phyloP scores from a whole-genome alignment of 2,329 filamentous ascomycete species.

The Claviceps quebecensis region DNA sequence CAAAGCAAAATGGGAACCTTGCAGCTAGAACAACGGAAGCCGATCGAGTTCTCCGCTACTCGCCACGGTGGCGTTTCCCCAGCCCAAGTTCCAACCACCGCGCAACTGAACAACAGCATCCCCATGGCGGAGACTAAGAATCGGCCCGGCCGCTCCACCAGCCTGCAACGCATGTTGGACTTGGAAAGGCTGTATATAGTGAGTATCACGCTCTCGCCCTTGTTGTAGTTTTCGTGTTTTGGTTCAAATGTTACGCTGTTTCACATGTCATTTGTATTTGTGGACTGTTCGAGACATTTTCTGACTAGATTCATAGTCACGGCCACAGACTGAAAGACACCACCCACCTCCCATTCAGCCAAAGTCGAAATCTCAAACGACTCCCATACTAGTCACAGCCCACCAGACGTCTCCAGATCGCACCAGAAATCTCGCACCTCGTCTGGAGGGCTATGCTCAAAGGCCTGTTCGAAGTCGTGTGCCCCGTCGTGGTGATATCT shows the following conservation, averaged over 20 bases:
- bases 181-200: constrained; percentile 46
- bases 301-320: constrained; percentile 1
- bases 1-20: background rate
- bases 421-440: constrained; percentile 7
- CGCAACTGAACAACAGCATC: background rate
- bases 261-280: background rate
- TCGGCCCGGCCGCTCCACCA: constrained; percentile 24
- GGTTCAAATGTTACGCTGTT: background rate
- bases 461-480: constrained; percentile 2
- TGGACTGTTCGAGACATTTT: background rate
- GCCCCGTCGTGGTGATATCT: constrained; percentile 1
- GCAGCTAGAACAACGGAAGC: background rate
- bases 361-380: constrained; percentile 1
- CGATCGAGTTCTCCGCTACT: too few relatives aligned
- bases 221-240: background rate
- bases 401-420: constrained; percentile 1
- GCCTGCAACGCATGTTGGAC: constrained; percentile 45
- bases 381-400: background rate
- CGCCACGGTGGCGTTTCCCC: background rate
- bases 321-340: constrained; percentile 10
- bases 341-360: constrained; percentile 4
- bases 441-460: constrained; percentile 3
- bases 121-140: constrained; percentile 8
- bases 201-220: constrained; percentile 13
- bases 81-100: background rate